Evolutionary conservation across 306 rosid genomes (phyloP), one percentile per base, ranked within the genome.

Genomic region (Cucumis cinereus): DNA sequence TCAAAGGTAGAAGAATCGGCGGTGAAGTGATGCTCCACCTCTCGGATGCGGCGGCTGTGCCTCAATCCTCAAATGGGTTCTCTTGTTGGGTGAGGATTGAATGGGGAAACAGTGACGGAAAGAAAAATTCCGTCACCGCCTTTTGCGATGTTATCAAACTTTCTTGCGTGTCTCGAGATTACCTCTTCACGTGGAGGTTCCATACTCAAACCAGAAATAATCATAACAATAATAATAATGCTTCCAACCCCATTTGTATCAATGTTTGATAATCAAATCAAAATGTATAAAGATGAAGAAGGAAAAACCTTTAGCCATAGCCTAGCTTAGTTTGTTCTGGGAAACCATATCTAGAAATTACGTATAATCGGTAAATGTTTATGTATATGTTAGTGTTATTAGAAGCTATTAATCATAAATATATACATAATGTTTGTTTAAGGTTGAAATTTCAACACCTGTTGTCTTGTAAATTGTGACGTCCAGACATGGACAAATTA

Each of bases 71-170:
- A 10, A 88, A 85, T 45, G 96, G 95, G 4, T 92, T 94, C 78
- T 86, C 92, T 0, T 94, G 99, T 82, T 92, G 99, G 99, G 99
- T 83, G 76, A 89, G 88, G 82, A 92, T 94, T 0, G 99, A 94
- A 20, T 92, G 96, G 99, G 86, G 82, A 41, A 81, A 64, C 61
- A 2, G 38, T 4, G 73, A 81, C 16, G 78, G 74, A 62, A 82
- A 84, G 79, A 89, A 83, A 71, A 76, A 73, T 30, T 79, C 86
- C 0, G 66, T 89, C 33, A 78, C 85, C 30, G 88, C 97, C 49
- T 94, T 87, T 85, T 90, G 99, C 52, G 96, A 94, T 12, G 99
- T 87, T 45, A 74, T 80, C 9, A 87, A 88, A 59, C 54, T 89
- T 36, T 73, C 78, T 40, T 90, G 98, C 61, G 91, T 87, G 63